Conservation (phyloP, 2,329 filamentous ascomycete genomes). For the Cladophialophora bantiana region DNA sequence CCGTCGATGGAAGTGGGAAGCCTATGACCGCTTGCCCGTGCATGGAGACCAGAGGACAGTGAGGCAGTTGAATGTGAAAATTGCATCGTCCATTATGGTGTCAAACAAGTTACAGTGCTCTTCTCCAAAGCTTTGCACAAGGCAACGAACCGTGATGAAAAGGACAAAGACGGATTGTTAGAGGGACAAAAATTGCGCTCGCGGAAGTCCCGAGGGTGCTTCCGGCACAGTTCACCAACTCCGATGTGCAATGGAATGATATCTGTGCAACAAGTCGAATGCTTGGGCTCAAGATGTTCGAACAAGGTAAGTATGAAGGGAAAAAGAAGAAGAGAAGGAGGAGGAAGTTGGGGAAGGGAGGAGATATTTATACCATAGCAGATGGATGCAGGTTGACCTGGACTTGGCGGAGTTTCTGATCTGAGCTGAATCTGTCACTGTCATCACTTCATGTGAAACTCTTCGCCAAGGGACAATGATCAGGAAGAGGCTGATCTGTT, state of each 20-base stretch:
- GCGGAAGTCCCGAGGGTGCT: slow-evolving; percentile 18
- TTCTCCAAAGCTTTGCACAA: slow-evolving; percentile 28
- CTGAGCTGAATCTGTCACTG: neutral
- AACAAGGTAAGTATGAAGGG: slow-evolving; percentile 35
- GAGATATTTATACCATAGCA: slow-evolving; percentile 19
- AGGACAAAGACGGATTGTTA: slow-evolving; percentile 1
- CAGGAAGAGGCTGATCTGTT: neutral
- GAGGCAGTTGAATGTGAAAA: neutral
- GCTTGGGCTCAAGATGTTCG: slow-evolving; percentile 24
- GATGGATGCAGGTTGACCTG: slow-evolving; percentile 14
- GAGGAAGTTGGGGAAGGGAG: neutral
- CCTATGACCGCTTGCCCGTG: neutral
- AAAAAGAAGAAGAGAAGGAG: slow-evolving; percentile 1
- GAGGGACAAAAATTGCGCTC: slow-evolving; percentile 28
- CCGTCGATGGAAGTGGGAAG: neutral
- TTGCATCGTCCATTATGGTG: neutral
- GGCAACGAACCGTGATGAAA: slow-evolving; percentile 26
- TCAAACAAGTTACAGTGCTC: neutral
- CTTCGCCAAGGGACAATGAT: neutral
- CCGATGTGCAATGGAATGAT: slow-evolving; percentile 31
- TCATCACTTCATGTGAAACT: neutral
- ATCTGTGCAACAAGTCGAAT: slow-evolving; percentile 21
- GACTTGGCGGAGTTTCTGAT: slow-evolving; percentile 3
- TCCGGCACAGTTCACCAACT: slow-evolving; percentile 26
- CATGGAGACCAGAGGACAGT: neutral